phyloP scores from a whole-genome alignment of 129 eudicot genomes.

The Glebionis coronaria region DNA sequence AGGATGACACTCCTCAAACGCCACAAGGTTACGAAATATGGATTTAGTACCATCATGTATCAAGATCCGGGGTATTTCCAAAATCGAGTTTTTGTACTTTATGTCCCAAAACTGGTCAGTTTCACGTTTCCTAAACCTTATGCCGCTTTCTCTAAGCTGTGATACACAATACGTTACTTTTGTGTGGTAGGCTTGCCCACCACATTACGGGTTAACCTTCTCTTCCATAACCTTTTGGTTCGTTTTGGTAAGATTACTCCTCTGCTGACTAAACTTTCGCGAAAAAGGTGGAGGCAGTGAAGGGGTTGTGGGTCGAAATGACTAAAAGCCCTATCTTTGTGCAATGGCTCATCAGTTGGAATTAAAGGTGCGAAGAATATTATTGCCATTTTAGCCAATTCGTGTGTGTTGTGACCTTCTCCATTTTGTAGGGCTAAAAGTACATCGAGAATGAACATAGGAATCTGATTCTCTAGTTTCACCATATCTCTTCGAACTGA shows the following conservation, averaged over 20 bases:
- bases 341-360: constrained; percentile 60
- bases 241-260: constrained; percentile 33
- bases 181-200: constrained; percentile 57
- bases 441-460: constrained; percentile 47
- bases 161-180: constrained; percentile 52
- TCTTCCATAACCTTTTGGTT: constrained; percentile 31
- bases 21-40: constrained; percentile 59
- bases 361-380: constrained; percentile 51
- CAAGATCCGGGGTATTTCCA: constrained; percentile 53
- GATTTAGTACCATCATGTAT: constrained; percentile 65
- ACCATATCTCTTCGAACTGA: constrained; percentile 70
- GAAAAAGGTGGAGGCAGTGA: constrained; percentile 52
- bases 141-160: constrained; percentile 48
- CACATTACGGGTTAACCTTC: constrained; percentile 38
- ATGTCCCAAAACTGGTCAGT: constrained; percentile 67
- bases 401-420: constrained; percentile 24
- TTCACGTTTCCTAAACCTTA: constrained; percentile 45
- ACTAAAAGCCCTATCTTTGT: constrained; percentile 35
- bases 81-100: constrained; percentile 49
- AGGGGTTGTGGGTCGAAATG: constrained; percentile 40
- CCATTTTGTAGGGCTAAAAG: constrained; percentile 34
- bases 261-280: constrained; percentile 39
- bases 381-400: constrained; percentile 43
- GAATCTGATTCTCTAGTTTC: constrained; percentile 77
- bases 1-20: constrained; percentile 59